Evolutionary conservation across 805 yeast species (phyloP), one percentile per base, ranked within the genome.

Genomic region (Blastobotrys robertii): DNA sequence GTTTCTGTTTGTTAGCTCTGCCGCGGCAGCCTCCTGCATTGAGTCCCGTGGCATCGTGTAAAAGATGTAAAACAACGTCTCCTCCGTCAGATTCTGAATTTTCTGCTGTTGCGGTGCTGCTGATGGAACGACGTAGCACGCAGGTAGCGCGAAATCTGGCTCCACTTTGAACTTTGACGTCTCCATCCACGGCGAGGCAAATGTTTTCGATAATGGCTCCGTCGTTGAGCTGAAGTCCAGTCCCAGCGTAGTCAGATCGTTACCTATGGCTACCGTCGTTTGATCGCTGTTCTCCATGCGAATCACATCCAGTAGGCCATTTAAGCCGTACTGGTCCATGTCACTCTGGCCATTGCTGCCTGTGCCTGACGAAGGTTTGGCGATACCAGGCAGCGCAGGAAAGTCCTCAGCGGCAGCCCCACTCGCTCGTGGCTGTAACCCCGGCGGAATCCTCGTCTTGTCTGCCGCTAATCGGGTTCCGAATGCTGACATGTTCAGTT

Each of bases 121-220:
- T 2, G 64, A 53, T n/a, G 58, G 61, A 12, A 66, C 68, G n/a
- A 49, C 53, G 49, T 69, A 63, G 68, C 80, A 73, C 12, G 66
- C 63, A 2, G 96, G 96, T 35, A 78, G 67, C 37, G 64, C 67
- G 60, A 77, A 88, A 44, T 73, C 71, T 3, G 98, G 98, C 53
- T 86, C 94, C 12, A 90, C 95, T 50, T 84, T 88, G 42, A 88
- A 79, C 54, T 94, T 72, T 7, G 92, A 77, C 1, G 96, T 84
- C 57, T 92, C 97, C 33, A 83, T 72, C 97, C 98, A 90, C 9
- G 98, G 98, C 2, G 95, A 83, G 16, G 94, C 81, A 56, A 90
- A 77, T 6, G 79, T 76, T 50, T 73, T 68, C 25, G 84, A 70
- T 30, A 84, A 60, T 43, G 72, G 69, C 14, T 59, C 63, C 37